Conservation (phyloP, 148 eudicot species). For the Salicornia ramosissima region DNA sequence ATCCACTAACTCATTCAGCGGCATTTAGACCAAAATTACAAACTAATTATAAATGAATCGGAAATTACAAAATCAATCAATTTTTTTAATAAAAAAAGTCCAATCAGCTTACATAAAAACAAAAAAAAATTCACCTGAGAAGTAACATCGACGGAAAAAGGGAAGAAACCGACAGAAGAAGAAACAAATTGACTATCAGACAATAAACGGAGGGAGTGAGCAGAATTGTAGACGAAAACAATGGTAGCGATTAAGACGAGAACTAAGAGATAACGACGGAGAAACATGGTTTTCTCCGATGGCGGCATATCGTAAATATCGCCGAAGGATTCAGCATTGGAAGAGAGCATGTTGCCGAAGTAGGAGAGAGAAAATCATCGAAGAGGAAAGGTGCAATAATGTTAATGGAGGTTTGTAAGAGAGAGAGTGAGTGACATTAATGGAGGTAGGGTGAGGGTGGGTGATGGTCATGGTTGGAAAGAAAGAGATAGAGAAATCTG, state of each 20-base stretch:
- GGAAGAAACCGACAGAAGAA: slow-evolving; percentile 13
- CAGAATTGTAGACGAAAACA: slow-evolving; percentile 30
- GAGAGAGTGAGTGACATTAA: slow-evolving; percentile 5
- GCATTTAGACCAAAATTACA: not conserved
- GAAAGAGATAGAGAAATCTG: not conserved
- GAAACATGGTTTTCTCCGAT: slow-evolving; percentile 15
- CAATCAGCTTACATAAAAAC: not conserved
- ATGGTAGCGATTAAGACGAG: slow-evolving; percentile 21
- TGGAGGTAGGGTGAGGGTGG: not conserved
- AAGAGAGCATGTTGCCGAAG: slow-evolving; percentile 18
- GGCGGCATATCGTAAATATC: not conserved
- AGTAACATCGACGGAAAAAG: slow-evolving; percentile 9
- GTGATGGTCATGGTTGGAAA: not conserved
- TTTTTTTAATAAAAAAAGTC: too few relatives aligned
- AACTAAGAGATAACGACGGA: slow-evolving; percentile 27
- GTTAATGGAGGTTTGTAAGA: not conserved
- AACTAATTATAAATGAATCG: not conserved
- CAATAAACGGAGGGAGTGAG: slow-evolving; percentile 20
- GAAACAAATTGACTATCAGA: slow-evolving; percentile 6
- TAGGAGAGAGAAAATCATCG: slow-evolving; percentile 1
- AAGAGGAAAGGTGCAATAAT: not conserved
- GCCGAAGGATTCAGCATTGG: slow-evolving; percentile 3
- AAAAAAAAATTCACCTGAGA: slow-evolving; percentile 19
- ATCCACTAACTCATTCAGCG: not conserved
- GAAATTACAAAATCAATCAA: not conserved